Base-by-base conservation (phyloP, 106 monocot genomes). In the Triglochin maritima region DNA sequence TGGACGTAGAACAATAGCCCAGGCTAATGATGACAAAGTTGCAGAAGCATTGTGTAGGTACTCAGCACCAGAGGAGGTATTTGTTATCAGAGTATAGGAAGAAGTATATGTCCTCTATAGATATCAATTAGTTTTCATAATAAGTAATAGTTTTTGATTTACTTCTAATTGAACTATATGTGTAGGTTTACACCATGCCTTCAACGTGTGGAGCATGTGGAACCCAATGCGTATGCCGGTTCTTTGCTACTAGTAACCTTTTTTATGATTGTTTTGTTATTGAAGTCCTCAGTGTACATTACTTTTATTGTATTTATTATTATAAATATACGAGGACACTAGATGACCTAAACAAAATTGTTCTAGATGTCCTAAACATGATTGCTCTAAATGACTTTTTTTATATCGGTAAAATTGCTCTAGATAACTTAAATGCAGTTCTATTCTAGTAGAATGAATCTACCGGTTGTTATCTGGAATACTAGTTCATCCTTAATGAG, bases 131-230 rank as follows among this genome's bases (percentile, higher is more conserved):
- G 17, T 57, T 17, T 16, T 17, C 16, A 45, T 54, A 44, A 45
- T 44, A 64, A 15, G n/a, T 7, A 29, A 9, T 8, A 47, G 4
- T 64, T 45, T 63, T 16, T n/a, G 7, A 64, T 2, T 64, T 13
- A 49, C 48, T 64, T 48, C n/a, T 48, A 64, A 5, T 6, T 64
- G 47, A 2, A 46, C 63, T 45, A 8, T 14, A 51, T 52, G 6
- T 54, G 17, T 67, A 98, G 98, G 92, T 98, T 60, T 79, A 84
- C 47, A 84, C 84, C 67, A 74, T 98, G 74, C 98, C 92, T 59
- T 88, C 98, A 65, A 78, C 98, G n/a, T 98, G 98, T 81, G 88
- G 91, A 49, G 83, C 88, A 61, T 98, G 98, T 78, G 92, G 88
- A 56, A 70, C 74, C 62, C 69, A 56, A 59, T 86, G 86, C 71